A percentile compares a stretch with the other conserved stretches of the same genome.
These are phyloP conservation scores for Lathyrus sativus DNA, from an alignment of 306 rosid genomes.

Conservation along the genomic window DNA sequence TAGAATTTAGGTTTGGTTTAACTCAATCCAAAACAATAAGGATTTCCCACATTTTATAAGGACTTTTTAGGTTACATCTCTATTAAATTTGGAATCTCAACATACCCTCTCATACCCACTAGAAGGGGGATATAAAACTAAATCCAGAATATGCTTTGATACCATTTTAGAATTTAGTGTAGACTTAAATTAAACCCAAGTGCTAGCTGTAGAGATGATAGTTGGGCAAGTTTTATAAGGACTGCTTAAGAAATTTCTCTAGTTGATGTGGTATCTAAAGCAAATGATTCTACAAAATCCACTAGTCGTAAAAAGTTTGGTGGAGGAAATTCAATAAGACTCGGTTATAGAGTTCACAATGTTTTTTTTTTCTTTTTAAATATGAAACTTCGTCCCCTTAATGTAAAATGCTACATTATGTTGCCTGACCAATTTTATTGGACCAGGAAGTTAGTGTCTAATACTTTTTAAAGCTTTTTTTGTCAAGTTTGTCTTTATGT, in stretches of 20 bases:
- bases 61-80: no score
- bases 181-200: not conserved
- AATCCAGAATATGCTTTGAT: not conserved
- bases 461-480: constrained; percentile 6
- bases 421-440: constrained; percentile 12
- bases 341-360: not conserved
- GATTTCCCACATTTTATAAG: no score
- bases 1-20: no score
- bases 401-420: constrained; percentile 10
- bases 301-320: not conserved
- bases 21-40: no score
- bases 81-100: not conserved
- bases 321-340: not conserved
- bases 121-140: not conserved
- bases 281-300: not conserved
- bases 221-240: not conserved
- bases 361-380: not conserved
- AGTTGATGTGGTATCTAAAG: not conserved
- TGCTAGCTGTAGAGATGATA: not conserved
- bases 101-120: not conserved
- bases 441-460: constrained; percentile 16
- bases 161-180: not conserved
- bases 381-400: not conserved
- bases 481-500: constrained; percentile 11
- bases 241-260: not conserved